Base-by-base conservation (phyloP, 1,139 yeast genomes). In the Martiniozyma asiatica region DNA sequence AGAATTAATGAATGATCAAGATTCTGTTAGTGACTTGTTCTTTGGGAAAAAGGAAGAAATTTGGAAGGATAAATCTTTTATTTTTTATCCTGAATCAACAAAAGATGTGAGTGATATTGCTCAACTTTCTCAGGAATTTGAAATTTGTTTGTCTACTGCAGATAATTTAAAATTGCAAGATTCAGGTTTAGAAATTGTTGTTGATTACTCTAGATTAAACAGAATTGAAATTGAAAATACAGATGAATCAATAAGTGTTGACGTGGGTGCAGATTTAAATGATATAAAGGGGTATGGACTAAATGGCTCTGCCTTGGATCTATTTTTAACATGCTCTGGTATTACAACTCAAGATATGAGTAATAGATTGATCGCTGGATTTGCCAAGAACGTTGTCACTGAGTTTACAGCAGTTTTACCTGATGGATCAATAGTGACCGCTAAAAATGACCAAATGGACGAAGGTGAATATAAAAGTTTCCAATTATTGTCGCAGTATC, bases 11-110 rank as follows among this genome's bases (percentile, higher is more conserved):
- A 64, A 65, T 43, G 40, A 47, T 3, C 44, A 58, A 1, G 72
- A 65, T 3, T 52, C 60, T 1, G 48, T 63, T 11, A 27, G 63
- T 20, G 67, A 70, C 21, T 43, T 63, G 5, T 53, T 61, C 29
- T 59, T 59, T 29, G 53, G 50, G 1, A 30, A 39, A 15, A 48
- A 54, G 14, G 40, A 65, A 4, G 42, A 52, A 23, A 51, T 58
- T 2, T 41, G 56, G 26, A 38, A 44, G n/a, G 31, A 22, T 12
- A 40, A 36, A 24, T 15, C 26, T 9, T 47, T 40, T 29, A 28
- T 31, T 6, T 27, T 46, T 25, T 38, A 36, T 24, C 52, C 52
- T 2, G 35, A 37, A 20, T 29, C 35, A 7, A 40, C 51, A 2
- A 31, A 39, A 10, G 44, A 48, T 27, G 42, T 47, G 4, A 28